Percentiles rank a stretch among this genome's conserved stretches.
Evolutionary conservation across 2,329 filamentous ascomycete genomes (phyloP).

Genomic region (Nemania sp.): DNA sequence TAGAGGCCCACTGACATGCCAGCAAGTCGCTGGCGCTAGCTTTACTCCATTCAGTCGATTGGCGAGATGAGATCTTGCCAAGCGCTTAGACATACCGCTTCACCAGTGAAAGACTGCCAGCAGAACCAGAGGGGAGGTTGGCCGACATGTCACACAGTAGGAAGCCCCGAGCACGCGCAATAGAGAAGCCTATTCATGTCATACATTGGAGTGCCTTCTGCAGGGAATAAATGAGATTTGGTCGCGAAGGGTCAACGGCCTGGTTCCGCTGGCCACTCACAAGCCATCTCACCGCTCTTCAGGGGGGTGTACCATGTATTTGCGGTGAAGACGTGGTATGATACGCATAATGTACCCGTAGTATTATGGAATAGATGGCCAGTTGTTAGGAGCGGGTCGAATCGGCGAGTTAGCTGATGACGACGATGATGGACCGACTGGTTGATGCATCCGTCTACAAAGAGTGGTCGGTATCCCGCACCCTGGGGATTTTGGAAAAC

Average conservation of each 20-base stretch:
- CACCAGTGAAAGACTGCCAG: constrained; percentile 33
- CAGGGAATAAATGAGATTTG: constrained; percentile 1
- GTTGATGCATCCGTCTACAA: constrained; percentile 31
- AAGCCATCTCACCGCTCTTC: constrained; percentile 30
- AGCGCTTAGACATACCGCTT: constrained; percentile 12
- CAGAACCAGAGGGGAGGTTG: constrained; percentile 19
- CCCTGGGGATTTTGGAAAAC: constrained; percentile 26
- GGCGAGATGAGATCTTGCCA: constrained; percentile 32
- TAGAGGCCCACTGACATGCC: constrained; percentile 12
- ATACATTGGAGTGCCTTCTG: constrained; percentile 11
- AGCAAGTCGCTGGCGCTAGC: constrained; percentile 20
- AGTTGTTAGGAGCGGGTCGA: background rate
- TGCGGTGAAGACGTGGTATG: constrained; percentile 31
- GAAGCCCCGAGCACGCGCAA: background rate
- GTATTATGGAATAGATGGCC: background rate
- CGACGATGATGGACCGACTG: constrained; percentile 11
- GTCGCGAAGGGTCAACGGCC: background rate
- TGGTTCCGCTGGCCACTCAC: constrained; percentile 12
- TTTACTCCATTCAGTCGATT: constrained; percentile 27
- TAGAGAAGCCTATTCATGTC: constrained; percentile 10
- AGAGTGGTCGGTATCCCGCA: constrained; percentile 36
- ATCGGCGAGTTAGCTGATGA: constrained; percentile 22
- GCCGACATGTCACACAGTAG: constrained; percentile 20
- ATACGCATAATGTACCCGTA: background rate
- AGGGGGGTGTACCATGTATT: background rate